Conservation (phyloP, 805 yeast genomes). For the Wickerhamiella slavikovae region DNA sequence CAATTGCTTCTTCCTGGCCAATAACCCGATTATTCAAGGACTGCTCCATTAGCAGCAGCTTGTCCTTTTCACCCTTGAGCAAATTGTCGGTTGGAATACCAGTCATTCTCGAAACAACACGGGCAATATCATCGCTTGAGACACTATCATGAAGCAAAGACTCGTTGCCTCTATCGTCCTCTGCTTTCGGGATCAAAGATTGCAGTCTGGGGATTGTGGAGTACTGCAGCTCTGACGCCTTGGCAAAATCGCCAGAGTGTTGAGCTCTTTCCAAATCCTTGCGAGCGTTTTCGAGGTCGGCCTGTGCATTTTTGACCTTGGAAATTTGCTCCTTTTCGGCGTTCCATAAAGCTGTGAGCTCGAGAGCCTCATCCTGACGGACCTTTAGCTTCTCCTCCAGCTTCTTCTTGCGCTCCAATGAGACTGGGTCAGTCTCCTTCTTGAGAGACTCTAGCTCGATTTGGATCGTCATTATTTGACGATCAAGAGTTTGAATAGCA, state of each 20-base stretch:
- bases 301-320: conserved; percentile 55
- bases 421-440: conserved; percentile 76
- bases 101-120: conserved; percentile 82
- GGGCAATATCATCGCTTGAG: conserved; percentile 82
- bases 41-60: conserved; percentile 69
- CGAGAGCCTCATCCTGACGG: conserved; percentile 43
- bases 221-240: conserved; percentile 79
- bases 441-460: conserved; percentile 86
- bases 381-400: conserved; percentile 44
- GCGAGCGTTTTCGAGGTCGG: conserved; percentile 65
- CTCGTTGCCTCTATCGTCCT: conserved; percentile 9
- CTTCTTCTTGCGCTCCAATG: conserved; percentile 56
- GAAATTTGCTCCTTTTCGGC: conserved; percentile 60
- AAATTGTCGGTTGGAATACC: conserved; percentile 86
- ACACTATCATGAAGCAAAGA: conserved; percentile 71
- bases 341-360: conserved; percentile 75
- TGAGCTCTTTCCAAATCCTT: conserved; percentile 66
- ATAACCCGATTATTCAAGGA: conserved; percentile 59
- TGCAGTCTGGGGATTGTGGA: conserved; percentile 69
- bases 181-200: conserved; percentile 30
- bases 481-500: conserved; percentile 70
- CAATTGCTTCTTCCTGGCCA: conserved; percentile 91
- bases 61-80: conserved; percentile 87
- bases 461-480: conserved; percentile 80
- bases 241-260: conserved; percentile 67